Conservation (phyloP, 352 stramenopile genomes). For the Albugo laibachii region DNA sequence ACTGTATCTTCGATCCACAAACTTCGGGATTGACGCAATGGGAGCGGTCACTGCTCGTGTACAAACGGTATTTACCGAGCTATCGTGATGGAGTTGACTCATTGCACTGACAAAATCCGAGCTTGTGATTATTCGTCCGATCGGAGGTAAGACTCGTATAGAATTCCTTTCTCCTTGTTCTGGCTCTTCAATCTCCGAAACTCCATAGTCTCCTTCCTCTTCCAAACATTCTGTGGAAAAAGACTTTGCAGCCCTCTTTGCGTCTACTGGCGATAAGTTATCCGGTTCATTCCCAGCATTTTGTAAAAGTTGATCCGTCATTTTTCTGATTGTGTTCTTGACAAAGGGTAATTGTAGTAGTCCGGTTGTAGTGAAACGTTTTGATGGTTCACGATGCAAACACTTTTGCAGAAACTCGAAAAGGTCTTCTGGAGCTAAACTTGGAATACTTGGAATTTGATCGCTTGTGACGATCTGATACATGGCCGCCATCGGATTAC, state of each 20-base stretch:
- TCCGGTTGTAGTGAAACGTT: conserved; percentile 69
- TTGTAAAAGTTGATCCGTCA: no score
- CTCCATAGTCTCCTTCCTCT: not conserved
- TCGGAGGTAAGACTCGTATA: not conserved
- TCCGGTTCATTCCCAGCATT: no score
- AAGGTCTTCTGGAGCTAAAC: conserved; percentile 32
- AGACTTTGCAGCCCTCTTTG: not conserved
- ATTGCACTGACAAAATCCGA: no score
- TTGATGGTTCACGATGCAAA: conserved; percentile 34
- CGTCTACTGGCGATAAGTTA: not conserved
- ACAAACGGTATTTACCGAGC: no score
- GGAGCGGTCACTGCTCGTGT: no score
- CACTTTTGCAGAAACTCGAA: conserved; percentile 27
- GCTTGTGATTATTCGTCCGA: not conserved
- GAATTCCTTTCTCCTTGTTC: not conserved
- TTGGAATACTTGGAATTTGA: conserved; percentile 34
- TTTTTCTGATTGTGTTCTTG: conserved; percentile 3
- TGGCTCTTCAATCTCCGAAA: not conserved
- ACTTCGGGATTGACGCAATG: no score
- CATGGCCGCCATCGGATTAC: conserved; percentile 80
- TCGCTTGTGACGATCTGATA: conserved; percentile 75
- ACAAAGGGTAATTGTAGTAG: conserved; percentile 88
- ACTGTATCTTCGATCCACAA: no score
- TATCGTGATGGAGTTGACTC: no score
- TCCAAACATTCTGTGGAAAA: not conserved